Evolutionary conservation across 2,329 filamentous ascomycete genomes (phyloP).

Genomic region (Spiromastix sp.): DNA sequence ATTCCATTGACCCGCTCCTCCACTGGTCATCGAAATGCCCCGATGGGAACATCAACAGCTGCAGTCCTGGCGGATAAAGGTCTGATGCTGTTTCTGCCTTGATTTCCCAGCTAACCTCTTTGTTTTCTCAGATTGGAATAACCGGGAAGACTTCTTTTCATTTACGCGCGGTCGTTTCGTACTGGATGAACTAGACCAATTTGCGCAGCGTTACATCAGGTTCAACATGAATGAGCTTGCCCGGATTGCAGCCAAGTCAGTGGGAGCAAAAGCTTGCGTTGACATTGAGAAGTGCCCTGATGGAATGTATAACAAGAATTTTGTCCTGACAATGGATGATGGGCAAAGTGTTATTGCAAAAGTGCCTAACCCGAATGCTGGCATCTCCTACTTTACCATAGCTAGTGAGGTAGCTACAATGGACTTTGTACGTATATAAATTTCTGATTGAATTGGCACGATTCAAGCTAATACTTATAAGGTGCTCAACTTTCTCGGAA

Average conservation of each 20-base stretch:
- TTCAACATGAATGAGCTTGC: slow-evolving; percentile 28
- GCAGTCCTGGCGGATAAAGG: no score
- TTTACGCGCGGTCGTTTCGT: slow-evolving; percentile 8
- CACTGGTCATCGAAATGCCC: no score
- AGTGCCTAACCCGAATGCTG: slow-evolving; percentile 10
- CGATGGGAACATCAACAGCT: no score
- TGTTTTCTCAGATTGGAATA: not conserved
- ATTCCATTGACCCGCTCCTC: no score
- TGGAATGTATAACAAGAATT: slow-evolving; percentile 19
- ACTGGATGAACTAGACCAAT: slow-evolving; percentile 1
- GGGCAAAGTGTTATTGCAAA: slow-evolving; percentile 8
- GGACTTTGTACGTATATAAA: slow-evolving; percentile 15
- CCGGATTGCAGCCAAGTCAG: slow-evolving; percentile 18
- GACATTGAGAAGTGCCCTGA: slow-evolving; percentile 21
- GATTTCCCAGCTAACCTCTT: not conserved
- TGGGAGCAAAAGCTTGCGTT: slow-evolving; percentile 20
- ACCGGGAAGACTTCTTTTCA: not conserved
- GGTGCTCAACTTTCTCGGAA: not conserved
- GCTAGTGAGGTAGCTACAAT: slow-evolving; percentile 29
- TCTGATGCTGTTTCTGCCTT: no score
- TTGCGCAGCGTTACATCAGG: slow-evolving; percentile 3
- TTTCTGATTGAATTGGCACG: not conserved
- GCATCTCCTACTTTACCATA: slow-evolving; percentile 11
- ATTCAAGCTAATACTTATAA: not conserved
- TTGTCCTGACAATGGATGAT: slow-evolving; percentile 16